Percentiles rank a stretch among this genome's conserved stretches.
These are phyloP conservation scores for Dryas octopetala DNA, from an alignment of 306 rosid species.

Conservation along the genomic window DNA sequence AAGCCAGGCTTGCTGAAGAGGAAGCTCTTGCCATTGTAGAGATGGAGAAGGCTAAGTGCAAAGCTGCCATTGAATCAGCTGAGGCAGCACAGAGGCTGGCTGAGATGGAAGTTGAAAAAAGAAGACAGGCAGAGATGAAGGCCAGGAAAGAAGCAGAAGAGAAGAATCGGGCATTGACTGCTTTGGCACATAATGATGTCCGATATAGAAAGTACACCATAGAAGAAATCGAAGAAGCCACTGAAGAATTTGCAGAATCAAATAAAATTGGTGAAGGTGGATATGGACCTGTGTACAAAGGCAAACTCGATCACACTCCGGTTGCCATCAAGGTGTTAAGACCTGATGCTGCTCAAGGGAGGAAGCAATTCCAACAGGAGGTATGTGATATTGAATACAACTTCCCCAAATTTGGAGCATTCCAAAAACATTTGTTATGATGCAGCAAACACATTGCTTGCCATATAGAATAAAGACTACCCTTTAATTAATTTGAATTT, in stretches of 20 bases:
- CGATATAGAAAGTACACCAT: constrained; percentile 80
- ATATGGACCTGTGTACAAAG: constrained; percentile 91
- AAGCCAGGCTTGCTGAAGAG: constrained; percentile 69
- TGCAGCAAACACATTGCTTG: not conserved
- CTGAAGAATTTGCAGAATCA: constrained; percentile 48
- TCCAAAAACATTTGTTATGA: not conserved
- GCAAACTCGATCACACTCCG: constrained; percentile 79
- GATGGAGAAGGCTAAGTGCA: constrained; percentile 83
- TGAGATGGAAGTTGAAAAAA: constrained; percentile 71
- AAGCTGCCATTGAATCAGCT: constrained; percentile 80
- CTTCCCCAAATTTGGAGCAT: not conserved
- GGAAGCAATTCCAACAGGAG: constrained; percentile 92
- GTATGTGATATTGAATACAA: constrained; percentile 31
- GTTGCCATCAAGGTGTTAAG: constrained; percentile 90
- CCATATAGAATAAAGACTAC: not conserved
- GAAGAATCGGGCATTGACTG: constrained; percentile 58
- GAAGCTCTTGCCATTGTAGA: constrained; percentile 86
- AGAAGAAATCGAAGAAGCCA: constrained; percentile 75
- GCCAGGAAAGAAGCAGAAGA: constrained; percentile 74
- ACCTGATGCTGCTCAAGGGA: constrained; percentile 89
- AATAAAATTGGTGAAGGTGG: constrained; percentile 95
- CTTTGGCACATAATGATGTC: constrained; percentile 47
- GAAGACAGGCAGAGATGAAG: constrained; percentile 69
- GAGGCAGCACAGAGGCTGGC: constrained; percentile 77
- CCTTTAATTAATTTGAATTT: too few species aligned